Conservation (phyloP, 2,329 filamentous ascomycete species). For the Kalaharituber pfeilii region DNA sequence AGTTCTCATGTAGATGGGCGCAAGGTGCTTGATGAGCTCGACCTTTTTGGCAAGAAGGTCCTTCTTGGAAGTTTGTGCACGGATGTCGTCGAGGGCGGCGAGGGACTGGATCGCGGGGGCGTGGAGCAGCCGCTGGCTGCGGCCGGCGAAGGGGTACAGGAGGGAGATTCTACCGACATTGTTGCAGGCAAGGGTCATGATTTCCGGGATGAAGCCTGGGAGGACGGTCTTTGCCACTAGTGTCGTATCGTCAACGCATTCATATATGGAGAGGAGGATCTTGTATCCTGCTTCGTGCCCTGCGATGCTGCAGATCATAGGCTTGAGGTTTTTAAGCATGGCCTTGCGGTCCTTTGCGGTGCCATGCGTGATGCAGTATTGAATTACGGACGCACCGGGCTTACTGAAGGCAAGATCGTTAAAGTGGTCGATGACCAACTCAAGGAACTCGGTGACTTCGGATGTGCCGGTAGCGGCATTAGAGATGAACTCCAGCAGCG, state of each 20-base stretch:
- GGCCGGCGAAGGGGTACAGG: conserved; percentile 62
- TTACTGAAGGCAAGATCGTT: conserved; percentile 88
- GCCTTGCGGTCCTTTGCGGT: conserved; percentile 84
- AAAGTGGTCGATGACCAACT: conserved; percentile 81
- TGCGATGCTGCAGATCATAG: conserved; percentile 71
- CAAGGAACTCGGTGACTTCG: conserved; percentile 73
- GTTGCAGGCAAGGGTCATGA: conserved; percentile 32
- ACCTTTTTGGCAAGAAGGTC: conserved; percentile 56
- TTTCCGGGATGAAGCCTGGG: conserved; percentile 46
- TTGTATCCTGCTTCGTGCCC: conserved; percentile 61
- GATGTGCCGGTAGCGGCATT: conserved; percentile 59
- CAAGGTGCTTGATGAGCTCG: conserved; percentile 59
- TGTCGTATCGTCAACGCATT: conserved; percentile 88
- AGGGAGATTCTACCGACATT: conserved; percentile 43
- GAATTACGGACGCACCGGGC: conserved; percentile 67
- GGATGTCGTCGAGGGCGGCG: conserved; percentile 58
- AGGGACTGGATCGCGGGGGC: conserved; percentile 52
- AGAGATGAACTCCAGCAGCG: conserved; percentile 91
- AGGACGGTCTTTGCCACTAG: conserved; percentile 72
- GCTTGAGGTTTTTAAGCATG: conserved; percentile 76
- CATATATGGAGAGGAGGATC: conserved; percentile 69
- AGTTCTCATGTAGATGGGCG: conserved; percentile 55
- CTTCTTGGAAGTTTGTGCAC: conserved; percentile 50
- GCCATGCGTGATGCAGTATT: conserved; percentile 64
- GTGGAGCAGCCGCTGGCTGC: conserved; percentile 44